Base-by-base conservation (phyloP, 345 rosid genomes). In the Pistacia vera region DNA sequence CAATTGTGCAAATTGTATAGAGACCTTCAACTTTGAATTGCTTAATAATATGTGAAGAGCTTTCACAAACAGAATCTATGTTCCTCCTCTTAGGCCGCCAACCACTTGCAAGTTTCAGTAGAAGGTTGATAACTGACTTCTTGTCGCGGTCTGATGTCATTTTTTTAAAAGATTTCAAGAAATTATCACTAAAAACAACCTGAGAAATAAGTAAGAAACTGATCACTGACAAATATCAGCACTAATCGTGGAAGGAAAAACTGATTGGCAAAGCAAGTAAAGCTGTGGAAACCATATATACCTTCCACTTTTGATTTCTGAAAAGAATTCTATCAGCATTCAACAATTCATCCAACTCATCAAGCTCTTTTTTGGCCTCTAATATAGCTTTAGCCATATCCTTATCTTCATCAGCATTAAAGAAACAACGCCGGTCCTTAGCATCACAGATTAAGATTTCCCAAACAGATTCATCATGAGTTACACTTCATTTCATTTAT, bases 101-200 rank as follows among this genome's bases (percentile, higher is more conserved):
- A 44, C 93, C 93, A 25, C 78, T 58, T 1, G 91, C 74, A 58
- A 90, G 85, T 72, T 54, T 79, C 57, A 78, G 66, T 36, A 90
- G 66, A 59, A 78, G 74, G 58, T 69, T 74, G 55, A 90, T 55
- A 58, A 80, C 82, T 1, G 58, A 63, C 35, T 46, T 76, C 80
- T 88, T 81, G 9, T 5, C 67, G 46, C 52, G 63, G 13, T 49
- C 25, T 8, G 87, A 75, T 48, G 73, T 28, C 80, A 88, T 54
- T 70, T 80, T 90, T 66, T 81, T 81, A 78, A 88, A 90, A 25
- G 92, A 88, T 70, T 20, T 83, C 54, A 55, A 71, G 63, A 90
- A 90, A 76, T 80, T 48, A 16, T 86, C 92, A 60, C 87, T 83
- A 68, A 88, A 88, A 61, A 77, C 49, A 63, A 90, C 88, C 94